These are phyloP conservation scores for Aspergillus tamarii DNA, from an alignment of 2,329 filamentous ascomycete genomes.

Conservation along the genomic window DNA sequence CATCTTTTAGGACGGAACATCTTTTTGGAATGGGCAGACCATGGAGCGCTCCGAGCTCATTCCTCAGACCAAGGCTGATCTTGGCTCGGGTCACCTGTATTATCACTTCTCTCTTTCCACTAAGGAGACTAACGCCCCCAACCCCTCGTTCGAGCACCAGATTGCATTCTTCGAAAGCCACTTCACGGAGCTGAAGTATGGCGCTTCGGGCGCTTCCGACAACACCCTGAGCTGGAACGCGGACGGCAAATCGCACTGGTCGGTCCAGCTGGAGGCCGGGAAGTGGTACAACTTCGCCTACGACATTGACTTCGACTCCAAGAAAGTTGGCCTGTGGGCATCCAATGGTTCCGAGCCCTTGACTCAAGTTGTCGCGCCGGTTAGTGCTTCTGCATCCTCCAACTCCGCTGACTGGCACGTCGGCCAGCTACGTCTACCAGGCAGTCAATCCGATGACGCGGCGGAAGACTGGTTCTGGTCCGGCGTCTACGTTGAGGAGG, in stretches of 20 bases:
- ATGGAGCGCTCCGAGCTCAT: conserved; percentile 77
- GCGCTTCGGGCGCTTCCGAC: conserved; percentile 60
- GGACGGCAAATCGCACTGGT: conserved; percentile 64
- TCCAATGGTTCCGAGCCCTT: conserved; percentile 65
- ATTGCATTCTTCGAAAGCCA: conserved; percentile 65
- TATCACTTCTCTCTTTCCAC: conserved; percentile 74
- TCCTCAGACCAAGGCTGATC: conserved; percentile 67
- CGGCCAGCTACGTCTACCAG: conserved; percentile 65
- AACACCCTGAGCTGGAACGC: conserved; percentile 68
- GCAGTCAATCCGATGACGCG: conserved; percentile 57
- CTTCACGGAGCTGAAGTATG: conserved; percentile 70
- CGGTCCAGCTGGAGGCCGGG: conserved; percentile 61
- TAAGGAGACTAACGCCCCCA: conserved; percentile 62
- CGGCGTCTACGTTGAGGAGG: conserved; percentile 70
- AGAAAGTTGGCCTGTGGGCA: conserved; percentile 70
- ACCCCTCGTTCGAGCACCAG: conserved; percentile 68
- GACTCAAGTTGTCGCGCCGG: conserved; percentile 61
- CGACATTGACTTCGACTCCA: conserved; percentile 68
- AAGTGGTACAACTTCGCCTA: conserved; percentile 78
- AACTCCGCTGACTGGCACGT: conserved; percentile 76
- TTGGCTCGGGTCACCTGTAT: conserved; percentile 68
- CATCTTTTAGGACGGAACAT: conserved; percentile 30
- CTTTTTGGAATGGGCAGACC: conserved; percentile 72
- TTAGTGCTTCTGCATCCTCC: conserved; percentile 63
- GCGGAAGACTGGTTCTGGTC: conserved; percentile 72